A percentile compares a stretch with the other conserved stretches of the same genome.
phyloP scores from a whole-genome alignment of 1,284 basidiomycete species.

The Sporisorium sorghi region DNA sequence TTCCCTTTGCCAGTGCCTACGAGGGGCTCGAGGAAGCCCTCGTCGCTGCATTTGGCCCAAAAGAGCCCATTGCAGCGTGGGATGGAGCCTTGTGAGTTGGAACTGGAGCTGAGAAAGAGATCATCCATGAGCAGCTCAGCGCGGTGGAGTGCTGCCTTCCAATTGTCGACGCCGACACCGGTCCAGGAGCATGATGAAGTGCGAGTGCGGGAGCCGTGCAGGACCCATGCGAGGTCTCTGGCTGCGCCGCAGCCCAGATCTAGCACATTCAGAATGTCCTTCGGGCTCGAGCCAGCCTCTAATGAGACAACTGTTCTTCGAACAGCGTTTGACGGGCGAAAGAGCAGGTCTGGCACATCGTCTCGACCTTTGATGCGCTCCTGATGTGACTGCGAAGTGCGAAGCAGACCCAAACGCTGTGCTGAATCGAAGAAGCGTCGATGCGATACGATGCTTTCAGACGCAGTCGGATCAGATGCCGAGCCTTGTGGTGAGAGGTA shows the following conservation, averaged over 20 bases:
- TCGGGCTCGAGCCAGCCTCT: neutral
- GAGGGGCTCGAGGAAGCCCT: slow-evolving; percentile 29
- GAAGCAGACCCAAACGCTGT: slow-evolving; percentile 1
- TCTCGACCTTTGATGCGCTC: slow-evolving; percentile 3
- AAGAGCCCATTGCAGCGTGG: slow-evolving; percentile 29
- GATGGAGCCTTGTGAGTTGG: neutral
- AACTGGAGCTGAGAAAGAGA: slow-evolving; percentile 16
- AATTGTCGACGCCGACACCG: slow-evolving; percentile 45
- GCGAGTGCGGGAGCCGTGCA: slow-evolving; percentile 38
- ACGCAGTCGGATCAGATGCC: neutral
- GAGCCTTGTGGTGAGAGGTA: slow-evolving; percentile 9
- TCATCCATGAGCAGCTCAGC: slow-evolving; percentile 34
- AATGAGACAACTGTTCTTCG: slow-evolving; percentile 13
- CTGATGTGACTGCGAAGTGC: slow-evolving; percentile 13
- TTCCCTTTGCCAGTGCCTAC: slow-evolving; percentile 40
- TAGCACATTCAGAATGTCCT: slow-evolving; percentile 10
- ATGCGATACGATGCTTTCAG: neutral
- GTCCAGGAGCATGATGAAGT: slow-evolving; percentile 12
- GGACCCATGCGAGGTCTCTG: slow-evolving; percentile 41
- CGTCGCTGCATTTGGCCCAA: slow-evolving; percentile 42
- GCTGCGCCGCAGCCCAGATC: slow-evolving; percentile 48
- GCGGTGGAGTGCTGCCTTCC: slow-evolving; percentile 41
- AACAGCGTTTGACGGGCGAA: slow-evolving; percentile 38
- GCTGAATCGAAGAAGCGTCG: slow-evolving; percentile 15
- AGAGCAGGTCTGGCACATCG: slow-evolving; percentile 36